A percentile compares a stretch with the other conserved stretches of the same genome.
These are phyloP conservation scores for Clarireedia hainanense DNA, from an alignment of 2,329 filamentous ascomycete genomes.

Conservation along the genomic window DNA sequence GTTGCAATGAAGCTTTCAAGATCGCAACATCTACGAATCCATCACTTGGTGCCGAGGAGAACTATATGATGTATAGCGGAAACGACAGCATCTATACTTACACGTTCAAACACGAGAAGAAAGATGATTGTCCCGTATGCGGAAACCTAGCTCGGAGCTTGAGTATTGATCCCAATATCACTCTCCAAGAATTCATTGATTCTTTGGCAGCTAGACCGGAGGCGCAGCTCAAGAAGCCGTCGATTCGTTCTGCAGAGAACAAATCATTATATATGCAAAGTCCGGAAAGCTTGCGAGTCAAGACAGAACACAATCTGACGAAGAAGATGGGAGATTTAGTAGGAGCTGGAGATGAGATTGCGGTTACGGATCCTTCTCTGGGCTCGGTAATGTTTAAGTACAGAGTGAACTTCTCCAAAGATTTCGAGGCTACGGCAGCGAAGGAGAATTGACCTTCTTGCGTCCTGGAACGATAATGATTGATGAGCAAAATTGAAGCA, in stretches of 20 bases:
- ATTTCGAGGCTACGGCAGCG: conserved; percentile 2
- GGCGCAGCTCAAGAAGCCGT: conserved; percentile 89
- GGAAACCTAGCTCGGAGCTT: conserved; percentile 74
- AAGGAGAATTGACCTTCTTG: background rate
- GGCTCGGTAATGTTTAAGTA: conserved; percentile 35
- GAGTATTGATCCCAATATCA: conserved; percentile 60
- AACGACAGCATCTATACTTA: conserved; percentile 96
- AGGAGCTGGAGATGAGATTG: conserved; percentile 75
- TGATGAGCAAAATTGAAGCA: background rate
- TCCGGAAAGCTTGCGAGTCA: conserved; percentile 72
- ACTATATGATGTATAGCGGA: conserved; percentile 99
- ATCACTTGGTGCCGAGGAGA: conserved; percentile 67
- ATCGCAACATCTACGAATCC: conserved; percentile 79
- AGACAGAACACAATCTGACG: conserved; percentile 73
- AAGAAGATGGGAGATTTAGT: conserved; percentile 74
- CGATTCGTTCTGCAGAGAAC: conserved; percentile 68
- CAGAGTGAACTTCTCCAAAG: conserved; percentile 23
- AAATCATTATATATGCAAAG: conserved; percentile 88
- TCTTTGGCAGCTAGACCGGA: conserved; percentile 76
- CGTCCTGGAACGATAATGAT: background rate
- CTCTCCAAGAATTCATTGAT: conserved; percentile 78
- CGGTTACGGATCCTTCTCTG: conserved; percentile 88
- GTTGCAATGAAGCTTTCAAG: conserved; percentile 96
- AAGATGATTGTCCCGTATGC: conserved; percentile 91
- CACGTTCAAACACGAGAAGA: conserved; percentile 91